Conservation (phyloP, 75 land plant species). For the Isoetes taiwanensis region DNA sequence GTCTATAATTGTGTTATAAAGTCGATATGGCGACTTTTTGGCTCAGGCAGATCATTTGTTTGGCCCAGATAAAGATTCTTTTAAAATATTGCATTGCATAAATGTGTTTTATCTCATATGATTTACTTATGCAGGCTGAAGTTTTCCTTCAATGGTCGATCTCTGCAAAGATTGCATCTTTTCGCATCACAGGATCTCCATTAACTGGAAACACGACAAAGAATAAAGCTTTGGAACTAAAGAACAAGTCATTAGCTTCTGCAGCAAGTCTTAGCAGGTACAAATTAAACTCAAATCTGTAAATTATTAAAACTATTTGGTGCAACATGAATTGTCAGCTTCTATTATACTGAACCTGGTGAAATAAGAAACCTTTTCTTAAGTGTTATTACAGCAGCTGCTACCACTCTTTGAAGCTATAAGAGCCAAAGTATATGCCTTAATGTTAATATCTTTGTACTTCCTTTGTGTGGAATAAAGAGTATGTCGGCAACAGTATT, state of each 20-base stretch:
- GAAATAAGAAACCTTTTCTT: not conserved
- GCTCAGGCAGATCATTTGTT: too few species aligned
- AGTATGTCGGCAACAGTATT: too few species aligned
- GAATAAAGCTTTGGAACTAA: constrained; percentile 7
- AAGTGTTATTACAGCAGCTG: too few species aligned
- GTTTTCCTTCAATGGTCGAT: constrained; percentile 5
- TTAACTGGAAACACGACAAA: constrained; percentile 10
- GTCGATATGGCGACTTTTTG: not conserved
- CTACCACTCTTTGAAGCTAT: too few species aligned
- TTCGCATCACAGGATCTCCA: constrained; percentile 7
- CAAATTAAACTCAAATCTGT: not conserved
- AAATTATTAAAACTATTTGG: not conserved
- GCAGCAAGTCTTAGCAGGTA: constrained; percentile 12
- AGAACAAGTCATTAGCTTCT: constrained; percentile 6
- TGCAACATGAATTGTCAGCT: too few species aligned
- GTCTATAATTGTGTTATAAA: not conserved
- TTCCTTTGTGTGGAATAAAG: too few species aligned
- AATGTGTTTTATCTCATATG: not conserved
- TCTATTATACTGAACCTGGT: not conserved
- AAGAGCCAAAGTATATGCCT: not conserved
- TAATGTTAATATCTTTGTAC: not conserved
- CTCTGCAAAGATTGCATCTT: not conserved
- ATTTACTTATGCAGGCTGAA: constrained; percentile 12
- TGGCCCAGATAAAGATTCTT: not conserved
- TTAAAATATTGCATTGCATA: not conserved